Evolutionary conservation across 129 eudicot genomes (phyloP), one percentile per base, ranked within the genome.

Genomic region (Centaurea solstitialis): DNA sequence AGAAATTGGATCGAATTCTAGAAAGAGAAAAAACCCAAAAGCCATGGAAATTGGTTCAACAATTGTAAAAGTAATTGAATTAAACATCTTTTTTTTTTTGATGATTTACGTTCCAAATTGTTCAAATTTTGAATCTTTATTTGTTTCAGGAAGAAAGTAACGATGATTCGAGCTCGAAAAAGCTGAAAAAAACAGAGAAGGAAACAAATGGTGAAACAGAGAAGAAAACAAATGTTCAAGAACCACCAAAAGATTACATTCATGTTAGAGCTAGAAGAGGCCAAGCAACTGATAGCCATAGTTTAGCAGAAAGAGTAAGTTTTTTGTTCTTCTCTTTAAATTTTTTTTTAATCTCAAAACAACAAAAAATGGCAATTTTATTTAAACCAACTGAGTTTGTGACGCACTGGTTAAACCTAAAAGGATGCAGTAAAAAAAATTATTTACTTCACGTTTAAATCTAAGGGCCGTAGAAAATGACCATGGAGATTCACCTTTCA

Each of bases 211-310:
- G 78, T 43, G 97, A 90, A 82, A 79, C 33, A 23, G 87, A 88
- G 75, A 86, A 79, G 73, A 84, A 87, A 73, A 45, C 76, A 68
- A 89, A 93, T 79, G 76, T 89, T 75, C 84, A 85, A 15, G 99
- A 94, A 80, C 86, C 99, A 78, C 93, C 87, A 71, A 94, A 90
- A 84, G 99, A 94, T 74, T 94, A 94, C 67, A 94, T 94, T 89
- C 98, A 94, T 86, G 98, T 94, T 84, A 90, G 98, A 75, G 98
- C 98, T 57, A 89, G 98, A 86, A 90, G 98, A 80, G 98, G 98
- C 64, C 97, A 94, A 84, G 98, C 98, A 67, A 94, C 98, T 76
- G 98, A 94, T 83, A 94, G 97, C 67, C 98, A 94, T 81, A 94
- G 98, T 72, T 66, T 94, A 77, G 99, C 99, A 4, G 99, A 94